Evolutionary conservation across 2,329 filamentous ascomycete genomes (phyloP).

Genomic region (Trichoderma brevicompactum): DNA sequence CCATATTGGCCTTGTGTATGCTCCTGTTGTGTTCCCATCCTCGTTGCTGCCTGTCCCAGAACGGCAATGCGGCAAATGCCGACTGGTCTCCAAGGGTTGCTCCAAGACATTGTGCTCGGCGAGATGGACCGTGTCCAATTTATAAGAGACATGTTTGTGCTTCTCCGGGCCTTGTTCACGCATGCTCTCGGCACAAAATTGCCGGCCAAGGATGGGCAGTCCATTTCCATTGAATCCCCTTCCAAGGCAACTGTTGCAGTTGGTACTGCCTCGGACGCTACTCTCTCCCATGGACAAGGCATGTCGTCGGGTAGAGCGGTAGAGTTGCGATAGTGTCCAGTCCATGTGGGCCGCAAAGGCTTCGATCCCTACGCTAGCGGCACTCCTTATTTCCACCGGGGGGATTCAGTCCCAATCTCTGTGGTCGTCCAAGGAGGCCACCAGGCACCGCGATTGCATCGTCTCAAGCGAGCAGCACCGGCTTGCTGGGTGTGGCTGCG

Average conservation of each 20-base stretch:
- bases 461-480: slow-evolving; percentile 1
- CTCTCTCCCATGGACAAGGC: neutral
- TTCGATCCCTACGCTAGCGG: slow-evolving; percentile 18
- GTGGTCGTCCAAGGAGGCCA: neutral
- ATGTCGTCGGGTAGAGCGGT: slow-evolving; percentile 8
- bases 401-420: neutral
- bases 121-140: slow-evolving; percentile 14
- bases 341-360: slow-evolving; percentile 11
- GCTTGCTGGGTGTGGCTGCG: neutral
- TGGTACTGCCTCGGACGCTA: neutral
- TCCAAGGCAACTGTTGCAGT: neutral
- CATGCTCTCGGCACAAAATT: slow-evolving; percentile 28
- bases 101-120: slow-evolving; percentile 25
- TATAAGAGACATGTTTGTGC: slow-evolving; percentile 10
- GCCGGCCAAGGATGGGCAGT: slow-evolving; percentile 23
- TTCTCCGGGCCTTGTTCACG: slow-evolving; percentile 5
- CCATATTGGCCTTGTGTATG: neutral
- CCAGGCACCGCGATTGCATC: neutral
- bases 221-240: slow-evolving; percentile 2
- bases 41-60: neutral
- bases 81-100: slow-evolving; percentile 6
- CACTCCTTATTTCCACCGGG: slow-evolving; percentile 10
- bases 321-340: slow-evolving; percentile 10
- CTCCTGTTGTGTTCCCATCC: neutral
- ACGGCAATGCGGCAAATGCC: slow-evolving; percentile 19